phyloP scores from a whole-genome alignment of 495 filamentous ascomycete genomes.

The Margaritispora aquatica region DNA sequence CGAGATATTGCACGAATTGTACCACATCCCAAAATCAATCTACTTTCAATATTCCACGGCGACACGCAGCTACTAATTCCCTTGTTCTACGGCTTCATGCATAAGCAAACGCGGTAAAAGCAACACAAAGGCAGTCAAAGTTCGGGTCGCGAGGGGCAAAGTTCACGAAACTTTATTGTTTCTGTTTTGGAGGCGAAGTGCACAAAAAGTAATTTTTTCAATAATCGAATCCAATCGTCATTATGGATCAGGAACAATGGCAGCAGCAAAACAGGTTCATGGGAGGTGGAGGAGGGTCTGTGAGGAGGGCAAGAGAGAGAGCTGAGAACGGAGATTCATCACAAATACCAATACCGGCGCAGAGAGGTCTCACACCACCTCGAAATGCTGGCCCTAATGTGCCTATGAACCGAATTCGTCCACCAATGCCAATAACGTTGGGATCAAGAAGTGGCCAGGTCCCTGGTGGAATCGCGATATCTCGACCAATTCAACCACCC shows the following conservation, averaged over 20 bases:
- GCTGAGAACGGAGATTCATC: slow-evolving; percentile 37
- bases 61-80: slow-evolving; percentile 13
- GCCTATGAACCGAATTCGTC: slow-evolving; percentile 25
- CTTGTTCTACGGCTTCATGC: slow-evolving; percentile 22
- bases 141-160: slow-evolving; percentile 9
- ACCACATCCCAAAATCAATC: no score
- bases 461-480: slow-evolving; percentile 41
- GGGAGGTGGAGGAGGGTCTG: slow-evolving; percentile 29
- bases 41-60: slow-evolving; percentile 1
- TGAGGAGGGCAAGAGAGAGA: slow-evolving; percentile 46
- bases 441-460: slow-evolving; percentile 33
- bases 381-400: slow-evolving; percentile 25
- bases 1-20: not conserved
- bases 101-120: slow-evolving; percentile 20
- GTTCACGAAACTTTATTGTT: slow-evolving; percentile 2
- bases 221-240: not conserved
- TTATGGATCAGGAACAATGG: slow-evolving; percentile 23
- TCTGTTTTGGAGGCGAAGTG: slow-evolving; percentile 1
- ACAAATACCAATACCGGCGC: slow-evolving; percentile 29
- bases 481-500: slow-evolving; percentile 42
- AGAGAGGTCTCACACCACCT: slow-evolving; percentile 19
- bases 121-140: slow-evolving; percentile 2
- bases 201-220: not conserved
- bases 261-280: slow-evolving; percentile 4
- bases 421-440: slow-evolving; percentile 26